Evolutionary conservation across 495 filamentous ascomycete genomes (phyloP), one percentile per base, ranked within the genome.

Genomic region (Hypoxylon lenormandii): DNA sequence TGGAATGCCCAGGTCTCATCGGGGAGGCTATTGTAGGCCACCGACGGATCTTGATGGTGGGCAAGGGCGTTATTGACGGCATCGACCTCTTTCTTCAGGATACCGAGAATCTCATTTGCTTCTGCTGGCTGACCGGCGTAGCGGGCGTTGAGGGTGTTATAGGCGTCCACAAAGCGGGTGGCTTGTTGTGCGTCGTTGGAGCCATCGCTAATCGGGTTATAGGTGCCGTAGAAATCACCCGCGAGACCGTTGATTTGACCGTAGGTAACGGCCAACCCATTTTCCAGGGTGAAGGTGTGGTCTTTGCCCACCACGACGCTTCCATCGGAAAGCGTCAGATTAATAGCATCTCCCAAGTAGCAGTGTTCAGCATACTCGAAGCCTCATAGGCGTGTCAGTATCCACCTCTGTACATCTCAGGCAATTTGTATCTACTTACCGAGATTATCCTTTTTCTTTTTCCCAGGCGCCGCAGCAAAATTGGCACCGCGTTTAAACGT

Each of bases 201-300:
- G 26, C 66, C 64, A 23, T 48, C 48, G 54, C 57, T 50, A 36
- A 69, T 72, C 5, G 69, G 65, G 28, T 50, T 30, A 19, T 36
- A 11, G 16, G 65, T 69, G 28, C 57, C 69, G 49, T 57, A 69
- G 30, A 69, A 72, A 48, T 72, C 69, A 6, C 69, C 69, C 2
- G 65, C 69, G 10, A 72, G 65, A 19, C 57, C 48, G 55, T 69
- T 69, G 65, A 72, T 69, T 26, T 69, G 26, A n/a, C 69, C 69
- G 36, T 72, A 72, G 40, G 69, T 69, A 7, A 72, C 15, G 8
- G 46, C 33, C 3, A 72, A 40, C 1, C 69, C 64, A 38, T 72
- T 72, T 36, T 11, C 30, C 4, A 36, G 30, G 30, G 11, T 4
- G 11, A 36, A 36, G 5, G 4, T 36, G 11, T 36, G 11, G 30